A percentile compares a stretch with the other conserved stretches of the same genome.
Conservation (phyloP, 192 early-diverging fungal species). For the Obelidium mucronatum region DNA sequence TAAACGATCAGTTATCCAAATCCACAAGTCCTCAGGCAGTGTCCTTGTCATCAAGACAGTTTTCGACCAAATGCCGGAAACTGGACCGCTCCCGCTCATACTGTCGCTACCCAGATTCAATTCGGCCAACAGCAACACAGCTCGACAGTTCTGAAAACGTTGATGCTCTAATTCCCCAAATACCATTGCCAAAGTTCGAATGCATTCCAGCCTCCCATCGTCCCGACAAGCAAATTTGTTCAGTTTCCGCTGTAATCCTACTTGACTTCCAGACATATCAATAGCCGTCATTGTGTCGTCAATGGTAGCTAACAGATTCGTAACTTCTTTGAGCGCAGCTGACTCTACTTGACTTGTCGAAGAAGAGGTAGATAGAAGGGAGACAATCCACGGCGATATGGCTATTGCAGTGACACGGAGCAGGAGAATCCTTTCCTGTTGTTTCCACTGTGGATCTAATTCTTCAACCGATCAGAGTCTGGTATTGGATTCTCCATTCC, state of each 20-base stretch:
- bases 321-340: not conserved
- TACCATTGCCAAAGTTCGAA: not conserved
- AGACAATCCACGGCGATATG: not conserved
- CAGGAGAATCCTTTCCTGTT: not conserved
- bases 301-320: not conserved
- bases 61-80: no score
- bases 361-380: not conserved
- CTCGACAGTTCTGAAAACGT: constrained; percentile 5
- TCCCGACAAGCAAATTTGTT: not conserved
- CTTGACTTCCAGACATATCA: not conserved
- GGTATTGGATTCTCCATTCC: no score
- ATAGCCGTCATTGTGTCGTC: not conserved
- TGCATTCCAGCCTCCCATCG: not conserved
- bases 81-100: not conserved
- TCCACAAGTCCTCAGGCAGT: constrained; percentile 8
- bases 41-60: not conserved
- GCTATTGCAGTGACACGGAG: not conserved
- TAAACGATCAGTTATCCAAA: constrained; percentile 5
- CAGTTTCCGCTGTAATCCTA: not conserved
- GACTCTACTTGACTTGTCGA: not conserved
- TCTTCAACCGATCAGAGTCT: no score
- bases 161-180: not conserved
- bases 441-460: constrained; percentile 10
- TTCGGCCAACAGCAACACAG: not conserved
- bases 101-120: constrained; percentile 20